These are phyloP conservation scores for Telfairia occidentalis DNA, from an alignment of 331 rosid species.

Conservation along the genomic window DNA sequence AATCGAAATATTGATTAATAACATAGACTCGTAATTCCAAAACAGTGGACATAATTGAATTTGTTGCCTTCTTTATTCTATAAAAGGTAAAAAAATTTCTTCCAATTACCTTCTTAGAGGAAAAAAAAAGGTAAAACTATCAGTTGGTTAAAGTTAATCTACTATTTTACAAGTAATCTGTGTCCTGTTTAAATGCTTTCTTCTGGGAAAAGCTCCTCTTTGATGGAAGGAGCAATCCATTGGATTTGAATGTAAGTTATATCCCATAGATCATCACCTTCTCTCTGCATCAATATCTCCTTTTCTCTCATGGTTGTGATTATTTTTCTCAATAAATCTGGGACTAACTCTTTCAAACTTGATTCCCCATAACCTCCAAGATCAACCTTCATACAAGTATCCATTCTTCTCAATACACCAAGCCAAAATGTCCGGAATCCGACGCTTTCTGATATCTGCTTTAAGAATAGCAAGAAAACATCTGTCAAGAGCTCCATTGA, in stretches of 20 bases:
- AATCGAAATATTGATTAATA: not conserved
- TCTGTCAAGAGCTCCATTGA: constrained; percentile 67
- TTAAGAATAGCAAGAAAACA: constrained; percentile 51
- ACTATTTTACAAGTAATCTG: not conserved
- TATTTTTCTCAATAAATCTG: constrained; percentile 55
- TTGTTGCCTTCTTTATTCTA: not conserved
- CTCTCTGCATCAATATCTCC: constrained; percentile 40
- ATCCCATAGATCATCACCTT: constrained; percentile 81
- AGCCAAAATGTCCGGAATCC: constrained; percentile 74
- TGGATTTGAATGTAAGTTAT: constrained; percentile 67
- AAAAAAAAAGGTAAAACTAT: not conserved
- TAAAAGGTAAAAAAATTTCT: not conserved
- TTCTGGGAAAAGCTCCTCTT: constrained; percentile 75
- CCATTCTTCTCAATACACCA: constrained; percentile 87
- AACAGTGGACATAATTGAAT: not conserved
- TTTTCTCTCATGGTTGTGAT: constrained; percentile 55
- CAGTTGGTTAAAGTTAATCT: not conserved
- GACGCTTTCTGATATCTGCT: constrained; percentile 38
- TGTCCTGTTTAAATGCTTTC: not conserved
- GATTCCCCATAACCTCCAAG: constrained; percentile 60
- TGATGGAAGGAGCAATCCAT: constrained; percentile 79
- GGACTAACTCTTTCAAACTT: constrained; percentile 39
- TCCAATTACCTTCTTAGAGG: not conserved
- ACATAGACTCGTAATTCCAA: not conserved
- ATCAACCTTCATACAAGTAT: constrained; percentile 82